Base-by-base conservation (phyloP, 768 basidiomycete genomes). In the Rubroboletus pulcherrimus region DNA sequence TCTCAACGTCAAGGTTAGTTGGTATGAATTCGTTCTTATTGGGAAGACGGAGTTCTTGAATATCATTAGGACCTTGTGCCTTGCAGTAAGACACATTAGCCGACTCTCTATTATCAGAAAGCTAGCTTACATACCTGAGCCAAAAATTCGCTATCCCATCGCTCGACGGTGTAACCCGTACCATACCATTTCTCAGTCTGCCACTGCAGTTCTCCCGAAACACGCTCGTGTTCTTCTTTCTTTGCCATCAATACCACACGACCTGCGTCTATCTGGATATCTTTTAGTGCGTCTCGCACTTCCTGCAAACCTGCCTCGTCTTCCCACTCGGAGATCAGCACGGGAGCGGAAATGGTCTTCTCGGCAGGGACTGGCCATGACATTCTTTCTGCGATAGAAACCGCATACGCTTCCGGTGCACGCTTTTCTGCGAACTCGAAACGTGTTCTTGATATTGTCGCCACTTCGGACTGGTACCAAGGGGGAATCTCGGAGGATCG, bases 21-120 rank as follows among this genome's bases (percentile, higher is more conserved):
- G 97, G 96, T 62, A 99, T 89, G 70, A 98, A 98, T 58, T 87
- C 80, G 68, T 99, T 99, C 5, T 85, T 89, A 30, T 80, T 79
- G 1, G 97, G 97, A 11, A 99, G 78, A 62, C 77, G 81, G 6
- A 98, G 74, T 49, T 89, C 89, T 5, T 75, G 67, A 39, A 90
- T 79, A 54, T 82, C 79, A 62, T 89, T 88, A 14, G 79, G 76
- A 9, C 75, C 77, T 56, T 82, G 74, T 14, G 89, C 87, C 90
- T 91, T 42, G 40, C 49, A 14, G 48, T 3, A 15, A 45, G 45
- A 49, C 51, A 37, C 4, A 30, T 66, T 26, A 61, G 44, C 17
- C 47, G 19, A 30, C 0, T 21, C 10, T 8, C 14, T 7, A 11
- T 41, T 17, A 21, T 24, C 17, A 33, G 24, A 47, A 53, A 35